Conservation (phyloP, 2,329 filamentous ascomycete genomes). For the Pezicula neosporulosa region DNA sequence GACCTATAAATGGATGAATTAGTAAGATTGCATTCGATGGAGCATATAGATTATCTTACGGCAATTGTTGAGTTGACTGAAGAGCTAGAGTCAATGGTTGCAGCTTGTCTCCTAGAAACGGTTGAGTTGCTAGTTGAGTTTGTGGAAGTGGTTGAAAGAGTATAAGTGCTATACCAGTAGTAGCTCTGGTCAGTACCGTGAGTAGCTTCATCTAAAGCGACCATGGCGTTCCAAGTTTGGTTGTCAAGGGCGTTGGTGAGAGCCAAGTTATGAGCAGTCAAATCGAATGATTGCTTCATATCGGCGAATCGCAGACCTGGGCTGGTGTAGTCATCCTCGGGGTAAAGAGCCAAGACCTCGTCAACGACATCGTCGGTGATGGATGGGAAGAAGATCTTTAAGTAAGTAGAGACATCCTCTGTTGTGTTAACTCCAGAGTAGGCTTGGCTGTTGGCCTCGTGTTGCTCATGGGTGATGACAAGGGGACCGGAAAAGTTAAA, state of each 20-base stretch:
- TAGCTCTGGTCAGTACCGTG: slow-evolving; percentile 34
- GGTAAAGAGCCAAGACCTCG: slow-evolving; percentile 28
- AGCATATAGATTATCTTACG: slow-evolving; percentile 1
- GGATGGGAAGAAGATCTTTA: slow-evolving; percentile 29
- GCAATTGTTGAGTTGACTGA: slow-evolving; percentile 24
- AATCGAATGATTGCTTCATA: slow-evolving; percentile 32
- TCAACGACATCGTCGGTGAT: slow-evolving; percentile 30
- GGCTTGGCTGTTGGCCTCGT: slow-evolving; percentile 29
- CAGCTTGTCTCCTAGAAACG: slow-evolving; percentile 1
- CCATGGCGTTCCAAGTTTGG: slow-evolving; percentile 33
- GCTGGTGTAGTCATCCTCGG: slow-evolving; percentile 29
- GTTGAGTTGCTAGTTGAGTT: slow-evolving; percentile 7
- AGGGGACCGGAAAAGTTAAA: slow-evolving; percentile 32
- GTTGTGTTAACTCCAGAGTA: slow-evolving; percentile 29
- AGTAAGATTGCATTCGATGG: neutral
- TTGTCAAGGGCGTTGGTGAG: slow-evolving; percentile 31
- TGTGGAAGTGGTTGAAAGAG: slow-evolving; percentile 13
- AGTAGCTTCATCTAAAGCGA: slow-evolving; percentile 27
- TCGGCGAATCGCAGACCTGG: slow-evolving; percentile 32
- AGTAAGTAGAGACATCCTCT: slow-evolving; percentile 28
- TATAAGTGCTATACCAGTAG: slow-evolving; percentile 28
- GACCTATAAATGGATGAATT: slow-evolving; percentile 5
- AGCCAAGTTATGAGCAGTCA: slow-evolving; percentile 31
- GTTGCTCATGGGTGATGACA: slow-evolving; percentile 32
- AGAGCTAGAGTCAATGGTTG: too few relatives aligned